A percentile compares a stretch with the other conserved stretches of the same genome.
phyloP scores from a whole-genome alignment of 169 alveolate species.

The Perkinsus olseni region DNA sequence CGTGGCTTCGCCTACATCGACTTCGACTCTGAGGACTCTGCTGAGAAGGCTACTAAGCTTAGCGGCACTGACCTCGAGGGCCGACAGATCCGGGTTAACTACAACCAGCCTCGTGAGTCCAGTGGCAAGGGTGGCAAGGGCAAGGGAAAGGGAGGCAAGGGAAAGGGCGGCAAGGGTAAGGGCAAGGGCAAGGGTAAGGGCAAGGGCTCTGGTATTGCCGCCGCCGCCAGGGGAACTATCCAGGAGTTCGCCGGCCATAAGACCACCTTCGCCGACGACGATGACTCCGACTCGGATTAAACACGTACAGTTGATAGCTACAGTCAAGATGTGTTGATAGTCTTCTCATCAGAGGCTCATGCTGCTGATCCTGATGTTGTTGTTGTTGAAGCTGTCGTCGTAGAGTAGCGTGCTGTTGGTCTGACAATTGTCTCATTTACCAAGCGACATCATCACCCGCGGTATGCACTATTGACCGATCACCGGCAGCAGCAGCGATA shows the following conservation, averaged over 20 bases:
- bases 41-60: constrained; percentile 47
- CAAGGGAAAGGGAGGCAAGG: neutral
- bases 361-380: neutral
- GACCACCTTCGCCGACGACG: neutral
- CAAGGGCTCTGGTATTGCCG: neutral
- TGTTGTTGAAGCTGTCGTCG: too few species aligned
- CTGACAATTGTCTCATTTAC: neutral
- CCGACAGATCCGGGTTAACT: constrained; percentile 52
- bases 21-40: constrained; percentile 49
- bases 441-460: neutral
- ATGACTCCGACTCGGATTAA: neutral
- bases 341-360: neutral
- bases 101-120: constrained; percentile 1
- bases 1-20: constrained; percentile 68
- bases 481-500: too few species aligned
- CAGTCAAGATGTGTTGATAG: neutral
- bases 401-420: neutral
- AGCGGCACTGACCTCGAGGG: constrained; percentile 51
- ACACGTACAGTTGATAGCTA: neutral
- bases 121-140: constrained; percentile 3
- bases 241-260: neutral
- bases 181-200: neutral
- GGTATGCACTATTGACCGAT: neutral
- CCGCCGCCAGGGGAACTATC: neutral
- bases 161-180: neutral